Evolutionary conservation across 176 grass and related monocot genomes (phyloP), one percentile per base, ranked within the genome.

Genomic region (Themeda triandra): DNA sequence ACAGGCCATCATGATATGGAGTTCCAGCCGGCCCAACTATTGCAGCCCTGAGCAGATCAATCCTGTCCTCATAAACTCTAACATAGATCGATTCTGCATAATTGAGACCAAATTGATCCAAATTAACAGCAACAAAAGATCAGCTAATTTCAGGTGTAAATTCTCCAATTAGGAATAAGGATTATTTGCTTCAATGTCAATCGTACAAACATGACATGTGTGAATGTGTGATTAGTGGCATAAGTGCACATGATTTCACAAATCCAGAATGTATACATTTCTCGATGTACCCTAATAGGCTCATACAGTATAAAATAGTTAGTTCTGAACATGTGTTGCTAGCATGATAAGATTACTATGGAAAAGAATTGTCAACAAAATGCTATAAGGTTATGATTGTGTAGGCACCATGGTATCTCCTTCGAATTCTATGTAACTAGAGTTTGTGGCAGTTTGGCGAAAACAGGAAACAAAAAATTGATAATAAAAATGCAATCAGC

Each of bases 1-100:
- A 94, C 29, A 94, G 36, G 4, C 92, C 83, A 56, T 94, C 92
- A 83, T 94, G 92, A 76, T 94, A 94, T 65, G 89, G 92, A 94
- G 92, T 94, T 87, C 89, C 92, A 70, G 81, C 82, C 33, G 92
- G 84, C 60, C 92, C 92, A 63, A 85, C 71, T 54, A 94, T 89
- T 83, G 80, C 89, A 83, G 89, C 89, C 78, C 89, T 92, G n/a
- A 94, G 74, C 53, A 94, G 81, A 78, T 94, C 92, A 35, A 86
- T 94, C 82, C 89, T 89, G 31, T 92, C 89, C 63, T 94, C 92
- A 49, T 89, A 94, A 63, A 89, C 82, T 67, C 92, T 87, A 71
- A 92, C 89, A 80, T 91, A 87, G 42, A 92, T 77, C 23, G 87
- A 87, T 63, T 85, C 92, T 94, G 81, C 59, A 69, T 31, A 78